phyloP scores from a whole-genome alignment of 2,329 filamentous ascomycete species.

The Calonectria naviculata region DNA sequence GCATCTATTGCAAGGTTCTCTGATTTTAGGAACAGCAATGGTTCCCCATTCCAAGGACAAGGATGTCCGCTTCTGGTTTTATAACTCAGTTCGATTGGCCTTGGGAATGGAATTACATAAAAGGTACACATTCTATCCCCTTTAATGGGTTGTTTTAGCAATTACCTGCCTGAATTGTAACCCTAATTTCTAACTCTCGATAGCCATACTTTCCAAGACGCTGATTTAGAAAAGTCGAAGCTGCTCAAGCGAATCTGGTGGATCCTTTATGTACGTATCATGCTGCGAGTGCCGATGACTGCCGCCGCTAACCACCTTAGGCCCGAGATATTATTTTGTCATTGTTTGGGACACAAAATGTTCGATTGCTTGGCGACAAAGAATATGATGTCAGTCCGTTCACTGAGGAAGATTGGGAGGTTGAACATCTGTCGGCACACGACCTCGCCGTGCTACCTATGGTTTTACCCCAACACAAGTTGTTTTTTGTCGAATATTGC shows the following conservation, averaged over 20 bases:
- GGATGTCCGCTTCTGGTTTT: constrained; percentile 15
- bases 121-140: background rate
- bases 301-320: background rate
- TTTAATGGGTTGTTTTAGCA: no score
- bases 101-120: constrained; percentile 17
- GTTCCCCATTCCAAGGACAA: constrained; percentile 14
- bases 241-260: constrained; percentile 20
- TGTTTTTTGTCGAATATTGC: constrained; percentile 15
- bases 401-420: constrained; percentile 19
- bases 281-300: no score
- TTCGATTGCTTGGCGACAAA: constrained; percentile 5
- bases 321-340: constrained; percentile 16
- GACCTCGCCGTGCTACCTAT: background rate
- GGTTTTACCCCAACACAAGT: background rate
- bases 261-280: constrained; percentile 9
- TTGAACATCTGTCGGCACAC: background rate
- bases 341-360: constrained; percentile 14
- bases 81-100: constrained; percentile 13
- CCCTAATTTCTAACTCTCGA: background rate
- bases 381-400: constrained; percentile 3
- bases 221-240: background rate
- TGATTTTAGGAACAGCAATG: constrained; percentile 12
- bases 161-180: no score
- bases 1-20: constrained; percentile 6
- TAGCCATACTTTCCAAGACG: background rate